Conservation (phyloP, 148 eudicot species). For the Mesembryanthemum crystallinum region DNA sequence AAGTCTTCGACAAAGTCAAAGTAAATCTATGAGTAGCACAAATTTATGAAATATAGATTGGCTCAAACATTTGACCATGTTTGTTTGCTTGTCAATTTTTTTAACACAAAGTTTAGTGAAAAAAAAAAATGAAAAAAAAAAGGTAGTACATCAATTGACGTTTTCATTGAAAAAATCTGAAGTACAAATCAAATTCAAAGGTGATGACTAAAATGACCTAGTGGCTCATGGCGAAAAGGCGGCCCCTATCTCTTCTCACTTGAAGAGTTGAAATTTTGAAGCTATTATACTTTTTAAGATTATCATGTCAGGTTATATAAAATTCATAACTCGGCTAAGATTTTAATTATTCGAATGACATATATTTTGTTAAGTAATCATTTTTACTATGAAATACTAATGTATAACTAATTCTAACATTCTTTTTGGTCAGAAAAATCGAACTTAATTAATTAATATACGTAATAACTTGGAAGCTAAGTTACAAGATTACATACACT, state of each 20-base stretch:
- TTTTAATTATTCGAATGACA: no score
- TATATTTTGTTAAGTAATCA: no score
- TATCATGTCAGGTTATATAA: no score
- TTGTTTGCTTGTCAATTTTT: constrained; percentile 6
- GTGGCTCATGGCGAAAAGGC: constrained; percentile 19
- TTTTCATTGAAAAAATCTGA: constrained; percentile 21
- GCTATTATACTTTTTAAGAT: not conserved
- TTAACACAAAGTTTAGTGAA: not conserved
- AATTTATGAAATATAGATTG: not conserved
- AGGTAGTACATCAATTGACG: constrained; percentile 13
- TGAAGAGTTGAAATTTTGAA: not conserved
- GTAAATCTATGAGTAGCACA: not conserved
- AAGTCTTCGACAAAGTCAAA: constrained; percentile 31
- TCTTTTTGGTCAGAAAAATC: no score
- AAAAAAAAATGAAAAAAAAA: not conserved
- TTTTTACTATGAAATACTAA: no score
- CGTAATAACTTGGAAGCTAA: no score
- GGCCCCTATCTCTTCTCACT: not conserved
- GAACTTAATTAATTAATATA: no score
- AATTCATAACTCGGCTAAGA: no score
- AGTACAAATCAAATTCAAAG: no score
- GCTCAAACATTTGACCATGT: constrained; percentile 23
- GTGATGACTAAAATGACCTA: constrained; percentile 19
- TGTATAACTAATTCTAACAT: no score
- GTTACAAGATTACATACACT: no score